Conservation (phyloP, 1,139 yeast genomes). For the Eremothecium coryli region DNA sequence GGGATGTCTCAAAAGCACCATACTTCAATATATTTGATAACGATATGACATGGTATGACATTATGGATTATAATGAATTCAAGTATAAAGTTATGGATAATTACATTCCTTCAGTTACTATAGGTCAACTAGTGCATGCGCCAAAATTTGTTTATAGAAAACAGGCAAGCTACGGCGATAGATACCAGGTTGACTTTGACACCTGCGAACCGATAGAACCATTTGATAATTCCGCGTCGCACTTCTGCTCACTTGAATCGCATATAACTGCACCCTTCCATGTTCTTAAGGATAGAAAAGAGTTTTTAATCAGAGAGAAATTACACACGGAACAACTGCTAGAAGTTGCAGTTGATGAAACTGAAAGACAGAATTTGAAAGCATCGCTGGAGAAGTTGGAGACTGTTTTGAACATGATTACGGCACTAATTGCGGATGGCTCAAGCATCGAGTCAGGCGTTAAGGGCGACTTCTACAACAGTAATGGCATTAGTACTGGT, state of each 20-base stretch:
- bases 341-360: neutral
- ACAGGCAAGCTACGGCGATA: slow-evolving; percentile 43
- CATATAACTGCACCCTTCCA: slow-evolving; percentile 17
- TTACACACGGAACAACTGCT: neutral
- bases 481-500: neutral
- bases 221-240: slow-evolving; percentile 45
- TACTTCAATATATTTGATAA: slow-evolving; percentile 29
- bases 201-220: slow-evolving; percentile 31
- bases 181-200: slow-evolving; percentile 31
- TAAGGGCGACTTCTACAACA: neutral
- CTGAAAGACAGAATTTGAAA: neutral
- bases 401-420: slow-evolving; percentile 6
- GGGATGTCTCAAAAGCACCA: slow-evolving; percentile 24
- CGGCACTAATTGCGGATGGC: slow-evolving; percentile 1
- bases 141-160: slow-evolving; percentile 74
- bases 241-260: slow-evolving; percentile 51
- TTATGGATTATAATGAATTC: slow-evolving; percentile 71
- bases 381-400: slow-evolving; percentile 6
- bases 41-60: slow-evolving; percentile 67
- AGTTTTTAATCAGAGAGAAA: slow-evolving; percentile 19
- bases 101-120: slow-evolving; percentile 46
- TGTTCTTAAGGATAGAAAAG: slow-evolving; percentile 21
- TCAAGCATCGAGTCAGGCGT: neutral
- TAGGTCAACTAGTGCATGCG: slow-evolving; percentile 58
- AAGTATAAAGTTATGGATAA: slow-evolving; percentile 34